Evolutionary conservation across 306 rosid species (phyloP), one percentile per base, ranked within the genome.

Genomic region (Cercis canadensis): DNA sequence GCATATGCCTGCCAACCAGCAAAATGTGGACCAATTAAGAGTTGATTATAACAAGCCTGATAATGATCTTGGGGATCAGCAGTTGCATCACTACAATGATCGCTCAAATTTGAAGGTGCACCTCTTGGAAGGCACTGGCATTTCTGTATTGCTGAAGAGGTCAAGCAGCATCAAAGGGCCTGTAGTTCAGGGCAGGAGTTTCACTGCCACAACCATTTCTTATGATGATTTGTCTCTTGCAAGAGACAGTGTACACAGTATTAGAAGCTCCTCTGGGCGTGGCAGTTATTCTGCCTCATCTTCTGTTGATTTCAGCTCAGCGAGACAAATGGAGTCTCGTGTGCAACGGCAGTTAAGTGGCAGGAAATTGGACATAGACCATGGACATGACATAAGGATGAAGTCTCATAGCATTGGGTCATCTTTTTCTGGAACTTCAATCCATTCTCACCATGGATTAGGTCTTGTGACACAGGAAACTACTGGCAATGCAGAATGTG

Each of bases 151-250:
- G 75, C 80, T 92, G 76, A 88, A 80, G 82, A 84, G 92, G 75
- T 84, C 92, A 73, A 85, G 85, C 89, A 92, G 91, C 77, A 80
- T 52, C 80, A 92, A 85, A 79, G 98, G 92, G 69, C 83, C 83
- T 31, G 78, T 88, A 63, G 64, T 90, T 71, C 95, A 69, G 73
- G 85, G 92, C 49, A 86, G 92, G 73, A 78, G 80, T 53, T 90
- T 86, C 78, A 81, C 90, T 13, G 92, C 97, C 57, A 43, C 85
- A 50, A 77, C 80, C 77, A 80, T 88, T 67, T 80, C 87, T 64
- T 86, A 82, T 5, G 92, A 79, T 61, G 83, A 86, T 64, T 76
- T 84, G 47, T 86, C 89, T 64, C 77, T 79, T 73, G 79, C 89
- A 33, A 86, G 89, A 79, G 88, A 82, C 72, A 86, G 89, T 77